Evolutionary conservation across 2,329 filamentous ascomycete species (phyloP).

Genomic region (Aspergillus fischeri): DNA sequence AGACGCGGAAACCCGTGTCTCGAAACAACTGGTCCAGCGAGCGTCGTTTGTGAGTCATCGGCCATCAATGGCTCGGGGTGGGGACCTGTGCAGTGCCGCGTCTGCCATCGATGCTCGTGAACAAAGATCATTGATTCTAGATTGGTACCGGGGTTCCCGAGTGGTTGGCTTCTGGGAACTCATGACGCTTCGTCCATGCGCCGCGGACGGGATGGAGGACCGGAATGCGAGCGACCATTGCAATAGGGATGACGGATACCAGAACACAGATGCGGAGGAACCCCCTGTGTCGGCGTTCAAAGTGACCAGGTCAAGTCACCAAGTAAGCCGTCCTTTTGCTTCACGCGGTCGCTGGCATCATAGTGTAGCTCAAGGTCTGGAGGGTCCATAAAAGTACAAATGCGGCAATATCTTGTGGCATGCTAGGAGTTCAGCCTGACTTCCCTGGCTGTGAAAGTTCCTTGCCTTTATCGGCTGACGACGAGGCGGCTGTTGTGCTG

Average conservation of each 20-base stretch:
- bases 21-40: neutral
- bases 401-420: neutral
- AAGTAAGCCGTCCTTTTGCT: neutral
- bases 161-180: neutral
- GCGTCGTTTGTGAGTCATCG: neutral
- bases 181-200: neutral
- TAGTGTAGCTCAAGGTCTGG: neutral
- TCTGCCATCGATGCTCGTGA: neutral
- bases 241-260: neutral
- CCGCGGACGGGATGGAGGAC: neutral
- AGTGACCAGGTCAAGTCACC: neutral
- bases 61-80: neutral
- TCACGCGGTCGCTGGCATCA: neutral
- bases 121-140: neutral
- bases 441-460: constrained; percentile 20
- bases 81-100: neutral
- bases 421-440: constrained; percentile 20
- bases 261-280: neutral
- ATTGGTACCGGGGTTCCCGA: neutral
- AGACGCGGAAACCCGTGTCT: neutral
- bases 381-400: neutral
- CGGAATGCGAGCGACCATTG: neutral
- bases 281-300: neutral
- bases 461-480: constrained; percentile 33
- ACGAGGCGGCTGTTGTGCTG: constrained; percentile 16